Evolutionary conservation across 1,284 basidiomycete species (phyloP), one percentile per base, ranked within the genome.

Genomic region (Cryptococcus sp.): DNA sequence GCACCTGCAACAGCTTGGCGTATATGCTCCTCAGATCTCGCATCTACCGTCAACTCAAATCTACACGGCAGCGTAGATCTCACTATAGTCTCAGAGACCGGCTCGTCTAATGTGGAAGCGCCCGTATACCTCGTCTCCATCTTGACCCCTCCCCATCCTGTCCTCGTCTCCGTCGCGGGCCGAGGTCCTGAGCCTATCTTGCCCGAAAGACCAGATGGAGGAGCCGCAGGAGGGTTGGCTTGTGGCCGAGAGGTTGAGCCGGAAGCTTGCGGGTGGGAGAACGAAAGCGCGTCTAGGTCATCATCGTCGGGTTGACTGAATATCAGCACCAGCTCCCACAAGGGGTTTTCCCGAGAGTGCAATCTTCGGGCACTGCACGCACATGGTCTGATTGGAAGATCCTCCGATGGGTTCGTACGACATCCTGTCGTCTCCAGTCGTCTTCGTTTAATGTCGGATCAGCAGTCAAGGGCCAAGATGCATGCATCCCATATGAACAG

Each of bases 1-100:
- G 76, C 3, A 97, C 92, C 75, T 95, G 91, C 4, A 93, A 78
- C 5, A 95, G 79, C 71, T 97, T 97, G 32, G 83, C 79, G 65
- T 91, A 92, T 58, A 97, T 92, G 0, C 91, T 93, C 14, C 83
- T 67, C 19, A 94, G 75, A 69, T 95, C 91, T 43, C 91, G 82
- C 63, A 82, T 82, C 90, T 94, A 63, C 12, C 33, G 19, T 35
- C 23, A 51, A 14, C 24, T 28, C 10, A 14, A 33, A 19, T 9
- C 6, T 16, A 41, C 19, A 25, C 16, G 35, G 9, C 23, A 31
- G 16, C 9, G 14, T 12, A 18, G n/a, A 16, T 77, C 87, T 58
- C 58, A 93, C 92, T 57, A 97, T 91, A 0, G 92, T 95, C 18
- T 81, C 80, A 7, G 82, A 81, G 14, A 95, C 81, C 1, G 92